Evolutionary conservation across 2,329 filamentous ascomycete genomes (phyloP), one percentile per base, ranked within the genome.

Genomic region (Curvularia lunata): DNA sequence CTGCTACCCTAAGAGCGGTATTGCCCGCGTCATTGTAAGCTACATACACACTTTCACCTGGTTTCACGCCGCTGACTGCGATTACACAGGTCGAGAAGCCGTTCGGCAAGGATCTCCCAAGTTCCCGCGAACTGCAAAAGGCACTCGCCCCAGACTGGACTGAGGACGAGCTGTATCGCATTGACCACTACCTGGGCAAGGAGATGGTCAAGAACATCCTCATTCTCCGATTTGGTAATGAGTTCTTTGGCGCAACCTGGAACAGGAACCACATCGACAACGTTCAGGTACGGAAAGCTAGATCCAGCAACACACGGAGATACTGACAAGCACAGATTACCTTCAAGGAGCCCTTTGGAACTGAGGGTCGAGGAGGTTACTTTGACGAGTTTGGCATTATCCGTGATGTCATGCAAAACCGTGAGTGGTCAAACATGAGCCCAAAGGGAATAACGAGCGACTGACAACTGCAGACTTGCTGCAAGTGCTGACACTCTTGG

Each of bases 131-230:
- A 80, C 86, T 99, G 61, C 94, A 98, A 77, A 92, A 91, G 79
- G 96, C 95, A 7, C 87, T 99, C 63, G 91, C 94, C 76, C 95
- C 95, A 42, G 92, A 99, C 82, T 99, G 95, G 96, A 95, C 91
- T 75, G 96, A 99, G 81, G 94, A 98, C 52, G 95, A 99, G 82
- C 89, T 99, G 68, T 99, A 96, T 88, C 92, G 95, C 75, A 99
- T 99, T 74, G 95, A 99, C 79, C 95, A 99, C 83, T 99, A 99
- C 80, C 87, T 99, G 47, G 96, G 96, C 73, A 99, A 99, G 85
- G 95, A 99, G 82, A 99, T 99, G 95, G 95, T 99, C 73, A 99
- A 99, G 88, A 99, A 99, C 82, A 96, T 99, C 69, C 85, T 99
- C 67, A 97, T 99, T 70, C 86, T 99, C 67, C 88, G 96, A 76